Base-by-base conservation (phyloP, 768 basidiomycete genomes). In the Myochromella boudieri region DNA sequence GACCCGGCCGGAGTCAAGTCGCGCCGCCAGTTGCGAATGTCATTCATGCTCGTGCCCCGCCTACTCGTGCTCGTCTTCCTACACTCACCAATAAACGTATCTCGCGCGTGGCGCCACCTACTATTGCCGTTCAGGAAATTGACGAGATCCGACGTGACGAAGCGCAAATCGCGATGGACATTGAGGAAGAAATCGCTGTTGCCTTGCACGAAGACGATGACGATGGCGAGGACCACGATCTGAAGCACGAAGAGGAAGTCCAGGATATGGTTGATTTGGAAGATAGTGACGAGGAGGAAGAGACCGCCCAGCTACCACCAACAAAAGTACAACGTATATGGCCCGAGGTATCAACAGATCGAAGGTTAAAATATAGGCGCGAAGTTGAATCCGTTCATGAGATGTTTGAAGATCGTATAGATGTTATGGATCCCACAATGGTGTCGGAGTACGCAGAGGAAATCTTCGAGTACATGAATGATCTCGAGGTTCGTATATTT, bases 361-460 rank as follows among this genome's bases (percentile, higher is more conserved):
- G 74, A 49, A 80, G 77, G 7, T 60, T 74, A 46, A 72, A 70
- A 54, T 85, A 83, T 57, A 67, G 78, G 63, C 73, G 69, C 44
- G 76, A 90, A 60, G 69, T 98, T 22, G 72, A 82, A 15, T 73
- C 76, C 21, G 72, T 99, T 49, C 82, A 83, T 43, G 78, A 86
- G 29, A 84, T 84, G 46, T 81, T 77, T 48, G 68, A 74, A 32
- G 87, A 95, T 32, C 88, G 91, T 42, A 70, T 80, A 28, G 76
- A 84, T 65, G 74, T 82, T 60, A 79, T 77, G 49, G 93, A 97
- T 67, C 87, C 88, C 33, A 90, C 91, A 1, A 95, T 99, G 95
- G 95, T 97, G 32, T 92, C 95, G 14, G 97, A 99, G 66, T 99
- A 99, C 61, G 79, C 93, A n/a, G 93, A 97, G 11, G 95, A 99